Base-by-base conservation (phyloP, 2,329 filamentous ascomycete species). In the Chalaropsis ovoidea region DNA sequence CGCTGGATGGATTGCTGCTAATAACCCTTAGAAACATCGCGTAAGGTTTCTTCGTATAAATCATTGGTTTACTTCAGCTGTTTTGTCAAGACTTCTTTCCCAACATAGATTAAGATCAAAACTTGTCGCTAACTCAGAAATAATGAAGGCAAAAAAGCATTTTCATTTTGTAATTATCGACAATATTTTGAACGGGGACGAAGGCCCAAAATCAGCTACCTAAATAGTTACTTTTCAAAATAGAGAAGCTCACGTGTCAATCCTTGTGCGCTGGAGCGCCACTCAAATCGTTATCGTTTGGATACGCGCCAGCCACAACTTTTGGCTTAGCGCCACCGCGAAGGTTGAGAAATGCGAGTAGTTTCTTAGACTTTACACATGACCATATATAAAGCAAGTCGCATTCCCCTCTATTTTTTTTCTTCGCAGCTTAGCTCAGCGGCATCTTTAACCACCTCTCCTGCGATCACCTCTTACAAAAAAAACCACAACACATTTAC, bases 371-470 rank as follows among this genome's bases (percentile, higher is more conserved):
- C 47, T 52, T 52, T 27, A 27, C 22, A 24, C 11, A 24, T 15
- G 19, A 52, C 47, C 15, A 52, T 52, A 27, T 52, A 52, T 52
- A 52, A 52, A 27, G 7, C 19, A 15, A 52, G 47, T 52, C 47
- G 47, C 47, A 52, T 52, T 52, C 47, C 47, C 47, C 47, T 52
- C 47, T 52, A 52, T 24, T 52, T 52, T 52, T 52, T 52, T 52
- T 47, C 17, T 47, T 47, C 47, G 22, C 47, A 24, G 47, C 47
- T 5, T 24, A 15, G 47, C 22, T 52, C 3, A 17, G 35, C 22
- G 15, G 24, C 47, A 52, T 27, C 22, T 52, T 22, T 27, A 52
- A 27, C 11, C 3, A 17, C 24, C 22, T 52, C 22, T 52, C 19
- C 47, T 24, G 27, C 47, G 22, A 24, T 24, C 11, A 52, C 27